Conservation (phyloP, 371 early-diverging fungal genomes). For the Mortierella sp. region DNA sequence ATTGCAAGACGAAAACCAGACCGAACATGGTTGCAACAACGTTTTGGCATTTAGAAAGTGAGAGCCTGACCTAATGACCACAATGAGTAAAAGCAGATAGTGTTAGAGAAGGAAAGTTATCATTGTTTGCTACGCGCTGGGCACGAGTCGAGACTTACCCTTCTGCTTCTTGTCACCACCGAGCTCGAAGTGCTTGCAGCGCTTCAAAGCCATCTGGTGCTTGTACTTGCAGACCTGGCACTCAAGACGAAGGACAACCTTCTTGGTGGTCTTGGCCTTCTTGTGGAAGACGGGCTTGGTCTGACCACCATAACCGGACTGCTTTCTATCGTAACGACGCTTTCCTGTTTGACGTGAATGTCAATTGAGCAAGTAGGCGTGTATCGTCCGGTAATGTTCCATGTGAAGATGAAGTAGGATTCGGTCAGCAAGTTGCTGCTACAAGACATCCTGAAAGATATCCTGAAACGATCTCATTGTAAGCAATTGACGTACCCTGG, state of each 20-base stretch:
- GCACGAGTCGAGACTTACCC: slow-evolving; percentile 22
- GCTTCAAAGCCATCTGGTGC: slow-evolving; percentile 95
- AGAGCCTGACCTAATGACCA: slow-evolving; percentile 40
- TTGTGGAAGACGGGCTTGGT: slow-evolving; percentile 98
- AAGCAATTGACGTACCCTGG: slow-evolving; percentile 76
- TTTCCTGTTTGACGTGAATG: slow-evolving; percentile 61
- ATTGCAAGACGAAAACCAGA: slow-evolving; percentile 42
- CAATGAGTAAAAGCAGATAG: not conserved
- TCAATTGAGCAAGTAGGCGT: not conserved
- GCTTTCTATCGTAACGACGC: slow-evolving; percentile 91
- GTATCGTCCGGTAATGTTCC: not conserved
- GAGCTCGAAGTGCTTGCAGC: slow-evolving; percentile 99
- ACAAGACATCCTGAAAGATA: too few species aligned
- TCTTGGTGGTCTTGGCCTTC: slow-evolving; percentile 99
- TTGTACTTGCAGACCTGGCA: slow-evolving; percentile 98
- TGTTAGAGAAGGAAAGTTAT: not conserved
- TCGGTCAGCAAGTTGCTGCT: not conserved
- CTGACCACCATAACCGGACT: slow-evolving; percentile 98
- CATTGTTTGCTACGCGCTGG: too few species aligned
- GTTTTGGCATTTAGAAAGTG: slow-evolving; percentile 49
- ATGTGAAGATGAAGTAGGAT: slow-evolving; percentile 1
- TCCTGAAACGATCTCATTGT: slow-evolving; percentile 17
- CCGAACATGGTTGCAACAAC: slow-evolving; percentile 18
- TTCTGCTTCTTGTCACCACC: slow-evolving; percentile 99
- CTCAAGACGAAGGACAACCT: slow-evolving; percentile 98